Evolutionary conservation across 345 rosid genomes (phyloP).

Genomic region (Syzygium grande): DNA sequence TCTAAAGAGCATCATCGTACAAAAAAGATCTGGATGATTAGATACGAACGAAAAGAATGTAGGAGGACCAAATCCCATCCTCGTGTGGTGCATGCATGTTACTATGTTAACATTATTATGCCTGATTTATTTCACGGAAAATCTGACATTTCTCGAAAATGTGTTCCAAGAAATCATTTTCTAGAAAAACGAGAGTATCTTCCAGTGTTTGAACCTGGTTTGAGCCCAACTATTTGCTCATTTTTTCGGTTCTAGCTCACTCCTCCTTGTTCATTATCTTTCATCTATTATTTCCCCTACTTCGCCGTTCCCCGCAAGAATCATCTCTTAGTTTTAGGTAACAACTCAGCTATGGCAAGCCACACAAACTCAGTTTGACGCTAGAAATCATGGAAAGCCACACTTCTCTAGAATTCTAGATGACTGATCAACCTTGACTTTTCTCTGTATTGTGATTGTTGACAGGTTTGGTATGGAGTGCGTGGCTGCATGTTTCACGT

Average conservation of each 20-base stretch:
- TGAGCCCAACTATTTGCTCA: background rate
- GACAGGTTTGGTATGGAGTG: background rate
- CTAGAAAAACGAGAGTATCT: background rate
- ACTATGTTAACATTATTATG: background rate
- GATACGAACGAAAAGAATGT: background rate
- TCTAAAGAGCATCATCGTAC: background rate
- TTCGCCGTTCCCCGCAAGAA: background rate
- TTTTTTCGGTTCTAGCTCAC: background rate
- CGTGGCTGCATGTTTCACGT: background rate
- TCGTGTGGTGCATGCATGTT: background rate
- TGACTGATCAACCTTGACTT: background rate
- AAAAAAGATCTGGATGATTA: no score
- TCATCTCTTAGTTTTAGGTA: background rate
- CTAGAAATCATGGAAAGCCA: background rate
- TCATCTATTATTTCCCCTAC: background rate
- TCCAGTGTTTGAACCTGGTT: background rate
- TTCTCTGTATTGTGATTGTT: background rate
- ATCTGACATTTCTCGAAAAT: background rate
- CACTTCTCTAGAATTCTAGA: background rate
- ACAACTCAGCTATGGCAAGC: background rate
- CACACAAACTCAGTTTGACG: background rate
- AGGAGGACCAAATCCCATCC: background rate
- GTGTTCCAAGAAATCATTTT: background rate
- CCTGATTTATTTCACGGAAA: background rate
- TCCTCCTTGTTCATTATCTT: background rate